Evolutionary conservation across 495 filamentous ascomycete genomes (phyloP).

Genomic region (Choiromyces venosus): DNA sequence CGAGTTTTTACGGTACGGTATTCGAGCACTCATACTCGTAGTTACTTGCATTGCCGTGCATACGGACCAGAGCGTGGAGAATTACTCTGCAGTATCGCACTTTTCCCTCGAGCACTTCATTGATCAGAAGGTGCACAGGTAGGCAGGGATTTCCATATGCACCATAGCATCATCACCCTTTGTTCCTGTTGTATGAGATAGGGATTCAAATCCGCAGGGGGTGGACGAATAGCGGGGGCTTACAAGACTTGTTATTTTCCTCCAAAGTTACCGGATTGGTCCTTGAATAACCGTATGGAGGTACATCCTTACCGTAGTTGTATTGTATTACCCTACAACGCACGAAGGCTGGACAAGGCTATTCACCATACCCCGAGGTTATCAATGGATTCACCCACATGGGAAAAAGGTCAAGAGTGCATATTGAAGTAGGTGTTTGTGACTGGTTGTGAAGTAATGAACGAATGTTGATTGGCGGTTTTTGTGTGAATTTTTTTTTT

Average conservation of each 20-base stretch:
- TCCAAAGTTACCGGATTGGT: neutral
- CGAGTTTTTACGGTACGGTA: too few relatives aligned
- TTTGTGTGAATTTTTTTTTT: neutral
- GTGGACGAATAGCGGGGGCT: neutral
- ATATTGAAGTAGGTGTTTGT: neutral
- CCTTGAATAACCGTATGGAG: neutral
- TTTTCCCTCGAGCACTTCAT: neutral
- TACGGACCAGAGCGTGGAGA: neutral
- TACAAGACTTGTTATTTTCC: neutral
- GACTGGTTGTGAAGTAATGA: neutral
- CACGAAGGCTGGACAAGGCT: neutral
- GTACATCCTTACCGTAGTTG: neutral
- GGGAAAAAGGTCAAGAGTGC: neutral
- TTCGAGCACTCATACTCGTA: too few relatives aligned
- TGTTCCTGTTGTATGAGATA: neutral
- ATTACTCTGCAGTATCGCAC: neutral
- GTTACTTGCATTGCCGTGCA: neutral
- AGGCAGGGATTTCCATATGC: neutral
- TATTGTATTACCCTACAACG: neutral
- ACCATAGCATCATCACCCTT: neutral
- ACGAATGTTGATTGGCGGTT: neutral
- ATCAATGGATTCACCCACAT: neutral
- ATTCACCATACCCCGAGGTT: neutral
- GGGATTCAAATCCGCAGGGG: neutral
- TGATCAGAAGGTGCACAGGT: neutral